Evolutionary conservation across 139 green algal species (phyloP).

Genomic region (Gonium pectorale): DNA sequence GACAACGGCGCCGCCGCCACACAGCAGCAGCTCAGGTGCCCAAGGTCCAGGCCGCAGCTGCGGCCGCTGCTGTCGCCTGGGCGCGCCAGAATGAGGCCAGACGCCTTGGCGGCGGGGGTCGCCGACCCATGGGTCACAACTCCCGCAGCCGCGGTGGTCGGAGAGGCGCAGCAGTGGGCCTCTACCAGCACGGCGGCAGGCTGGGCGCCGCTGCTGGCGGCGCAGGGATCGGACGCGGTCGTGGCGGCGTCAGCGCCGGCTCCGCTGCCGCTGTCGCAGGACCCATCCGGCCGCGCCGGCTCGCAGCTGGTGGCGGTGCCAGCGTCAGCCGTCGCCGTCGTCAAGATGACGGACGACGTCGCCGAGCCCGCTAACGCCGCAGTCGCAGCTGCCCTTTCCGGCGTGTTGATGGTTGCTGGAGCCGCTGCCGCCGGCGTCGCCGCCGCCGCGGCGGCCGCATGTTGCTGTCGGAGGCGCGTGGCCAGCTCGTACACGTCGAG

Average conservation of each 20-base stretch:
- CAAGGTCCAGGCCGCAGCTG: not conserved
- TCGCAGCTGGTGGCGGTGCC: no score
- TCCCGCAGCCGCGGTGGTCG: no score
- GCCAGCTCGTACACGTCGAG: conserved; percentile 34
- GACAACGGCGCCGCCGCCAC: conserved; percentile 13
- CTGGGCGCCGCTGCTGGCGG: not conserved
- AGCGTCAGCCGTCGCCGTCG: no score
- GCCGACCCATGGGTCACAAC: not conserved
- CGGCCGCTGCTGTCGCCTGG: conserved; percentile 3
- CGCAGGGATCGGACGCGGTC: not conserved
- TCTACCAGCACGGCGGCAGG: not conserved
- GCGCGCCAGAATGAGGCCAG: not conserved
- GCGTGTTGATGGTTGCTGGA: no score
- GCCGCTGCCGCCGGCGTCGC: no score
- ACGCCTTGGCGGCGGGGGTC: no score
- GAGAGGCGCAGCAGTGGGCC: no score
- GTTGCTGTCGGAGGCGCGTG: not conserved
- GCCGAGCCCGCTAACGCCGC: no score
- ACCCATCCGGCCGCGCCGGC: no score
- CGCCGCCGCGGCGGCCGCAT: not conserved
- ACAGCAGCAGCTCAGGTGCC: conserved; percentile 9
- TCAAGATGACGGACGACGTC: no score
- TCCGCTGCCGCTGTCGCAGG: not conserved
- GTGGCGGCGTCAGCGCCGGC: not conserved
- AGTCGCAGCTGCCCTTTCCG: no score